These are phyloP conservation scores for Boletus vinaceobasis DNA, from an alignment of 768 basidiomycete genomes.

Conservation along the genomic window DNA sequence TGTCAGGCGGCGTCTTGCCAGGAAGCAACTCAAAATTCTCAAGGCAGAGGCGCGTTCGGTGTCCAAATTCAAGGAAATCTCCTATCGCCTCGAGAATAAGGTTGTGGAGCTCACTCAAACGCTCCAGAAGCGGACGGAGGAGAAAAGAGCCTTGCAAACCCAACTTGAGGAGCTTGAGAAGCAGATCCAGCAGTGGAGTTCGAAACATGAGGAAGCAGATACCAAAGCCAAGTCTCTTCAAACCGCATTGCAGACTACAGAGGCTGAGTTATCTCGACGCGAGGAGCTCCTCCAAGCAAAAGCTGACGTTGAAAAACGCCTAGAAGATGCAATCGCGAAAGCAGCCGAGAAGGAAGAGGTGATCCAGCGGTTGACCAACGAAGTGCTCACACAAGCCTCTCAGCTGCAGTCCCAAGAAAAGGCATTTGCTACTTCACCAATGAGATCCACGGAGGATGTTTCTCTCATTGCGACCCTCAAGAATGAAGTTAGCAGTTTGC, in stretches of 20 bases:
- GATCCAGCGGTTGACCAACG: constrained; percentile 78
- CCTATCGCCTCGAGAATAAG: constrained; percentile 97
- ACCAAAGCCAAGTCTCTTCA: constrained; percentile 69
- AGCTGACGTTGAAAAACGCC: constrained; percentile 69
- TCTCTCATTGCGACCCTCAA: constrained; percentile 87
- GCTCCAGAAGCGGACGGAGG: constrained; percentile 84
- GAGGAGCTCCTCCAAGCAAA: constrained; percentile 76
- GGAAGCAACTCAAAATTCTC: constrained; percentile 78
- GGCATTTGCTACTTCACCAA: constrained; percentile 58
- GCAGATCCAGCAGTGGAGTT: constrained; percentile 81
- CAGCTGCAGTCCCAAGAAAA: constrained; percentile 78
- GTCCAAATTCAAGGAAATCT: constrained; percentile 97
- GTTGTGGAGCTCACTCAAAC: constrained; percentile 97
- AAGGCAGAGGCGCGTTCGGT: constrained; percentile 93
- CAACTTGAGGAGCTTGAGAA: constrained; percentile 77
- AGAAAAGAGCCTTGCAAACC: constrained; percentile 84
- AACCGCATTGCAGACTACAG: constrained; percentile 61
- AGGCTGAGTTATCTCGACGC: constrained; percentile 66
- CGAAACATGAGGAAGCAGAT: constrained; percentile 86
- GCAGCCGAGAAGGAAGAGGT: constrained; percentile 79
- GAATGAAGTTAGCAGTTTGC: constrained; percentile 86
- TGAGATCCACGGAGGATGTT: constrained; percentile 74
- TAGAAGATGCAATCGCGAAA: constrained; percentile 75
- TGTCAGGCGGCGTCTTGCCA: constrained; percentile 82
- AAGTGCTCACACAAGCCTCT: constrained; percentile 66